Conservation (phyloP, 1,139 yeast species). For the Suhomyces anneliseae region DNA sequence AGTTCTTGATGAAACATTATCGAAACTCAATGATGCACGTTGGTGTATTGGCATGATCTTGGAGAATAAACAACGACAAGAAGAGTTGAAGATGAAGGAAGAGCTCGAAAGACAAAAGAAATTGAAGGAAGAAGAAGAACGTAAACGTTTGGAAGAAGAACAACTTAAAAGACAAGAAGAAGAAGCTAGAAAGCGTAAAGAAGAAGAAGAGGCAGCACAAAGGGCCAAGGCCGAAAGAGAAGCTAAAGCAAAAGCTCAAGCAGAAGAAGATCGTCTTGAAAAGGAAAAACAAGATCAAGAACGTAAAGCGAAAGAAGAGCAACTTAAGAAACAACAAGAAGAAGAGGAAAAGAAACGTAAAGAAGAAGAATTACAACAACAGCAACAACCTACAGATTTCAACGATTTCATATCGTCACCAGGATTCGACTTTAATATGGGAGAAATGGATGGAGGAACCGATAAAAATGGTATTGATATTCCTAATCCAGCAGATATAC, state of each 20-base stretch:
- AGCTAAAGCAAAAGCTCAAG: slow-evolving; percentile 13
- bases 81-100: slow-evolving; percentile 40
- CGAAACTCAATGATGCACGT: slow-evolving; percentile 45
- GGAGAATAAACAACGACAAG: slow-evolving; percentile 45
- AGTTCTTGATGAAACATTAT: slow-evolving; percentile 44
- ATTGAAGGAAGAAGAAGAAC: slow-evolving; percentile 23
- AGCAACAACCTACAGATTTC: slow-evolving; percentile 14
- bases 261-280: slow-evolving; percentile 12
- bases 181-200: slow-evolving; percentile 14
- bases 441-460: slow-evolving; percentile 17
- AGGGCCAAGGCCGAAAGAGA: slow-evolving; percentile 14
- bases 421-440: slow-evolving; percentile 33
- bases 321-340: slow-evolving; percentile 19
- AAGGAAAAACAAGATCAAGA: slow-evolving; percentile 12
- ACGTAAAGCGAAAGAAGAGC: slow-evolving; percentile 20
- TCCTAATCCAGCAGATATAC: slow-evolving; percentile 42
- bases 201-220: slow-evolving; percentile 12
- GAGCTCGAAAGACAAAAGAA: slow-evolving; percentile 35
- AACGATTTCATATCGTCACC: slow-evolving; percentile 27
- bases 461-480: slow-evolving; percentile 23
- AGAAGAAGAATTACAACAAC: slow-evolving; percentile 10
- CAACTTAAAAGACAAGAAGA: slow-evolving; percentile 15
- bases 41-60: slow-evolving; percentile 50
- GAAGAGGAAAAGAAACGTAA: slow-evolving; percentile 21
- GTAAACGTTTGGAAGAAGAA: slow-evolving; percentile 19